Percentiles rank a stretch among this genome's conserved stretches.
phyloP scores from a whole-genome alignment of 805 yeast species.

The Pichia occidentalis region DNA sequence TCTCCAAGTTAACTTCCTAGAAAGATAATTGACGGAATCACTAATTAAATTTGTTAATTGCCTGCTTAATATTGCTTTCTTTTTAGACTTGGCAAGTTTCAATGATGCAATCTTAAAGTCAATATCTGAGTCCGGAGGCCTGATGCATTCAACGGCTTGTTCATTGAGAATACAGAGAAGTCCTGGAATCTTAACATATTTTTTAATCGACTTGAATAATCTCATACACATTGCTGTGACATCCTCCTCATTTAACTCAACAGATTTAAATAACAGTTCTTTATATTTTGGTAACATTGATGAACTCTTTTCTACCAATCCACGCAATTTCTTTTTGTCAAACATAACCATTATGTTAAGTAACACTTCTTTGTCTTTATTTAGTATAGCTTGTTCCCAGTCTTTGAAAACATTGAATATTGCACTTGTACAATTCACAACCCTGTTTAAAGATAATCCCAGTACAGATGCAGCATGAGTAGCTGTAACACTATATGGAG shows the following conservation, averaged over 20 bases:
- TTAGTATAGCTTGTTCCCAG: conserved; percentile 39
- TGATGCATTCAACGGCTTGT: conserved; percentile 36
- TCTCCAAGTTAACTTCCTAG: conserved; percentile 47
- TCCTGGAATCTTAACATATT: conserved; percentile 41
- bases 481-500: conserved; percentile 65
- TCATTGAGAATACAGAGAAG: conserved; percentile 47
- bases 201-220: conserved; percentile 38
- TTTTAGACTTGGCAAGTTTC: conserved; percentile 54
- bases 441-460: conserved; percentile 59
- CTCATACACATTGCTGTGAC: conserved; percentile 50
- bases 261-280: conserved; percentile 45
- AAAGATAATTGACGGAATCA: conserved; percentile 25
- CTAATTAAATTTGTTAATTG: conserved; percentile 39
- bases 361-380: conserved; percentile 46
- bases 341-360: conserved; percentile 61
- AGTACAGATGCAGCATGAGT: conserved; percentile 63
- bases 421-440: conserved; percentile 47
- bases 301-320: conserved; percentile 52
- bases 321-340: conserved; percentile 48
- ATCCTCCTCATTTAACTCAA: conserved; percentile 48
- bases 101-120: conserved; percentile 55
- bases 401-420: conserved; percentile 43
- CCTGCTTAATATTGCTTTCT: conserved; percentile 38
- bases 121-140: conserved; percentile 53
- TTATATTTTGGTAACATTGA: conserved; percentile 43